Base-by-base conservation (phyloP, 371 early-diverging fungal genomes). In the Scutellospora calospora region DNA sequence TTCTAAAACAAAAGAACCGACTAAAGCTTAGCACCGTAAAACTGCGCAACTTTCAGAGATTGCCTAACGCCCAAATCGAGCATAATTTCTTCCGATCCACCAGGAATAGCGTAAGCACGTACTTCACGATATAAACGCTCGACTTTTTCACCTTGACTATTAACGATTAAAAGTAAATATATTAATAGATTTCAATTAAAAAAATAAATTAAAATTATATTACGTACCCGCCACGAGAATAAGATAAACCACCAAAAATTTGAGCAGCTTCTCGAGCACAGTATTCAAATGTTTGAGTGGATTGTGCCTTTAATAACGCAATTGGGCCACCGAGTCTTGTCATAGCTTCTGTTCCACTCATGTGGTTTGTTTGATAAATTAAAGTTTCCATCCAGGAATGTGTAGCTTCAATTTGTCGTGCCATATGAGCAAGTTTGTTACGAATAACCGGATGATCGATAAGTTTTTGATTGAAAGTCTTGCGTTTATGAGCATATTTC, bases 201-300 rank as follows among this genome's bases (percentile, higher is more conserved):
- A 22, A 41, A 38, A 41, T 51, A 27, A 29, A 29, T 4, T 49
- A 25, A 16, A 51, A 9, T 25, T 49, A 33, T 1, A 16, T 59
- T n/a, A 65, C 49, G n/a, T 22, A 55, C 73, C 84, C 86, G 79
- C 94, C 96, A 57, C 96, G 91, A 27, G 94, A 91, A 83, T 95
- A 96, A 3, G 95, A 86, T 29, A 96, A 83, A 22, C 97, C 97
- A 80, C 97, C 97, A 89, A 97, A 96, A 83, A 97, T 95, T 85
- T 97, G 97, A 2, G 93, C 90, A 3, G 97, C 96, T 86, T 97
- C 96, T 78, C 96, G 90, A 29, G 96, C 96, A 82, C 95, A 95
- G 84, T 83, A 95, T 83, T 97, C 96, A 81, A 96, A 93, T 5
- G 94, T 95, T 81, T 93, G 95, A 0, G 97, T 95, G 9, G 91